Base-by-base conservation (phyloP, 768 basidiomycete species). In the Pleurotus platypus region DNA sequence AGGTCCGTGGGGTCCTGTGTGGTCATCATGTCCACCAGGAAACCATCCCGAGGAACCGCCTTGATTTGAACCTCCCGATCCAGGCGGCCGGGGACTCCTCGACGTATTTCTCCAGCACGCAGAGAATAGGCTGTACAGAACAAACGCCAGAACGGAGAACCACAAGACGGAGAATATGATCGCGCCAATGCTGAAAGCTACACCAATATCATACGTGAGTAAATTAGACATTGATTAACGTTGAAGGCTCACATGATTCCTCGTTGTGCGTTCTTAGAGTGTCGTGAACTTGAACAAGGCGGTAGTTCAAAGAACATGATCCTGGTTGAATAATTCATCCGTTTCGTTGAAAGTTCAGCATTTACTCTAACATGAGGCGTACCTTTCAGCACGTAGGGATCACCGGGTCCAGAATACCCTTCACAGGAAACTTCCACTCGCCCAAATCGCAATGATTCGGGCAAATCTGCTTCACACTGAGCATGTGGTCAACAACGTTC, bases 391-490 rank as follows among this genome's bases (percentile, higher is more conserved):
- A 98, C 90, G 68, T 86, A 83, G 1, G 83, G 78, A 72, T 98
- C 95, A 0, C 91, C 93, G 3, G 92, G 82, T 30, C 78, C 74
- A 39, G 80, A 83, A 89, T 90, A 98, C 20, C 95, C 95, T 75
- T 98, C 95, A 64, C 95, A 98, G 15, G 85, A 87, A 1, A 98
- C 81, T 62, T 90, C 84, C 0, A 96, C 87, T 60, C 83, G 81
- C 13, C 95, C 95, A 56, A 98, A 89, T 15, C 94, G 81, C 55
- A 96, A 69, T 7, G 84, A 75, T 49, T 86, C 85, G 7, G 94
- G 95, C 5, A 98, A 75, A 67, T 98, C 94, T 37, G 93, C 88
- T 69, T 93, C 88, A 66, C 94, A 97, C 89, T 94, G 61, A 40
- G 39, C n/a, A 9, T 16, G 20, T 39, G 47, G 58, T n/a, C 22